Conservation (phyloP, 495 filamentous ascomycete species). For the Cercophora scortea region DNA sequence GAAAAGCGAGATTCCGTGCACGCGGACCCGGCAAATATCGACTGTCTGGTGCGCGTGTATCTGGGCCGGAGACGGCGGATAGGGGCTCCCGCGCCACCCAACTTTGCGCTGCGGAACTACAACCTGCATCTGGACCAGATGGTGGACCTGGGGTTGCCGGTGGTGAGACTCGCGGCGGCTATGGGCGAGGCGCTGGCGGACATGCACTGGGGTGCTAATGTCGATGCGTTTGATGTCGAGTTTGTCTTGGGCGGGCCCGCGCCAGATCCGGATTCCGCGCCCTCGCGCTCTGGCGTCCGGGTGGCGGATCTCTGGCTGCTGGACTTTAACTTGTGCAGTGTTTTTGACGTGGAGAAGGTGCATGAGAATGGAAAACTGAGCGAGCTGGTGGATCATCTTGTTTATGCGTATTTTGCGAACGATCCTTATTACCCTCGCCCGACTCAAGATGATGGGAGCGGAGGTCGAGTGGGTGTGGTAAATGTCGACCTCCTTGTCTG, state of each 20-base stretch:
- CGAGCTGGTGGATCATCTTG: background rate
- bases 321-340: background rate
- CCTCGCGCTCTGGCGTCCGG: background rate
- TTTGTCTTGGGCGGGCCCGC: background rate
- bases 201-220: constrained; percentile 7
- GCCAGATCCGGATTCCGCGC: background rate
- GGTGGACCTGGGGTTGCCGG: background rate
- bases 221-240: constrained; percentile 7
- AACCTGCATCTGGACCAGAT: constrained; percentile 11
- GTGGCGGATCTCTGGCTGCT: background rate
- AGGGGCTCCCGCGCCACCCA: background rate
- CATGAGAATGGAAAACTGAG: background rate
- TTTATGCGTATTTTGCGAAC: background rate
- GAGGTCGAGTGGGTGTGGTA: no score
- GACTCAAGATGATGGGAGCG: background rate
- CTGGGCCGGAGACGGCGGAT: background rate
- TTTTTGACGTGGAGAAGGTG: background rate
- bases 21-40: background rate
- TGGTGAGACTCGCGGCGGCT: background rate
- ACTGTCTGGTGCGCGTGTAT: constrained; percentile 7
- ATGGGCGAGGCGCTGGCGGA: constrained; percentile 6
- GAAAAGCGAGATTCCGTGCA: background rate
- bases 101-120: constrained; percentile 11
- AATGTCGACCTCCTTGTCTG: no score
- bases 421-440: background rate